A percentile compares a stretch with the other conserved stretches of the same genome.
phyloP scores from a whole-genome alignment of 192 early-diverging fungal genomes.

The Coemansia sp. region DNA sequence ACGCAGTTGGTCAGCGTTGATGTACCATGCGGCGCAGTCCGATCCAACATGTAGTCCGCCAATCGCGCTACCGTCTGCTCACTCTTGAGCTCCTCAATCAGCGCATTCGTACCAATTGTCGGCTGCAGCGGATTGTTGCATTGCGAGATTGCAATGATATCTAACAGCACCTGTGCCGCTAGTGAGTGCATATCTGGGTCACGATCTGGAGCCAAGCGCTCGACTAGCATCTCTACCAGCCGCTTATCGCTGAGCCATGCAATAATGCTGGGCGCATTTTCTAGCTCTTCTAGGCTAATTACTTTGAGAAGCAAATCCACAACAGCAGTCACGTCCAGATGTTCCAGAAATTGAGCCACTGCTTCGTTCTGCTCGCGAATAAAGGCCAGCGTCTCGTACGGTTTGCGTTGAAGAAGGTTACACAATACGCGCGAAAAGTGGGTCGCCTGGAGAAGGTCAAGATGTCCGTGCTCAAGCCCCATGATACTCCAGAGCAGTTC shows the following conservation, averaged over 20 bases:
- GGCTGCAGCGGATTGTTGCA: constrained; percentile 65
- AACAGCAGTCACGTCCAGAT: constrained; percentile 84
- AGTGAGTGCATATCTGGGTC: constrained; percentile 83
- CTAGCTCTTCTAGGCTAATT: constrained; percentile 87
- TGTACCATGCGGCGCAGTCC: constrained; percentile 70
- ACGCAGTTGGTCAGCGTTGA: constrained; percentile 92
- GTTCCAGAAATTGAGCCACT: constrained; percentile 73
- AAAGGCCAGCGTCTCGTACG: constrained; percentile 84
- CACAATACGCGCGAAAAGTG: constrained; percentile 92
- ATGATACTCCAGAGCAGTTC: constrained; percentile 84
- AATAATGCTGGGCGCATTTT: constrained; percentile 81
- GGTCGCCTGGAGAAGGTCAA: constrained; percentile 80
- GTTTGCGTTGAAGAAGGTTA: constrained; percentile 85
- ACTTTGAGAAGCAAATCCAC: constrained; percentile 91
- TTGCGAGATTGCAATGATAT: constrained; percentile 81
- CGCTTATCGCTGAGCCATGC: constrained; percentile 87
- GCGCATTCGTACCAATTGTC: constrained; percentile 63
- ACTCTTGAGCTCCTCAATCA: constrained; percentile 71
- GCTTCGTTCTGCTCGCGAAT: constrained; percentile 77
- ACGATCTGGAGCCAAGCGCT: constrained; percentile 72
- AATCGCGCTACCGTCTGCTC: constrained; percentile 75
- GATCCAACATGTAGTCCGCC: constrained; percentile 83
- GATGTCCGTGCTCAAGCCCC: constrained; percentile 64
- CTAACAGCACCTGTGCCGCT: constrained; percentile 75
- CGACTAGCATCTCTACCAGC: constrained; percentile 75